These are phyloP conservation scores for Xylariaceae sp. DNA, from an alignment of 2,329 filamentous ascomycete genomes.

Conservation along the genomic window DNA sequence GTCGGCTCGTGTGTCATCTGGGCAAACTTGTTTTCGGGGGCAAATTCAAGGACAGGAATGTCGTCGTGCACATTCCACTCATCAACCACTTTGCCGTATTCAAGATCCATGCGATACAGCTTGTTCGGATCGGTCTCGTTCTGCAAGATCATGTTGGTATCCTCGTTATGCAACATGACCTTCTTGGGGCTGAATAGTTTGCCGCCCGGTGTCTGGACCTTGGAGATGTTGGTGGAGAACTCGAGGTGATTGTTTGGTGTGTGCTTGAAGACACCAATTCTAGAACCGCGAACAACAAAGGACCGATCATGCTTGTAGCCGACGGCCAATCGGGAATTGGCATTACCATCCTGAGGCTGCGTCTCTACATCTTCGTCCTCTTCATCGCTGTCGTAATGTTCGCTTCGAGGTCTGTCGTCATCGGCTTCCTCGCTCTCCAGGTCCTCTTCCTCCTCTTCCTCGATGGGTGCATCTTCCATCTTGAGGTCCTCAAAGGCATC, in stretches of 20 bases:
- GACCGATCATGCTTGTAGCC: constrained; percentile 96
- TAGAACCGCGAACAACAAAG: constrained; percentile 93
- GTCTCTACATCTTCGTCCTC: constrained; percentile 73
- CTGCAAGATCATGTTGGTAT: constrained; percentile 85
- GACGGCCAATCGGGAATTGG: constrained; percentile 91
- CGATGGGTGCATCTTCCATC: constrained; percentile 72
- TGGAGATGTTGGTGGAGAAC: constrained; percentile 96
- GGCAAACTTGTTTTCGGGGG: constrained; percentile 94
- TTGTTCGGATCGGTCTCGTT: constrained; percentile 81
- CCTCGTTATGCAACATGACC: constrained; percentile 91
- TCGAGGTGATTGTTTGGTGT: constrained; percentile 87
- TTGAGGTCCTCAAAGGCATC: constrained; percentile 93
- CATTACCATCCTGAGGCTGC: constrained; percentile 69
- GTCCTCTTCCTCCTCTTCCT: constrained; percentile 48
- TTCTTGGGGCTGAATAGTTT: constrained; percentile 91
- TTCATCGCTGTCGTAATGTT: constrained; percentile 65
- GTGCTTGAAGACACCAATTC: constrained; percentile 99
- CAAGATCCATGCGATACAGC: constrained; percentile 94
- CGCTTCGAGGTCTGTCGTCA: constrained; percentile 63
- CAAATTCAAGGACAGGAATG: constrained; percentile 87
- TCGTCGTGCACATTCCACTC: constrained; percentile 99
- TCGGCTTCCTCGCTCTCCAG: constrained; percentile 55
- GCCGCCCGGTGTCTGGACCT: constrained; percentile 83
- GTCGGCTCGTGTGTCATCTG: constrained; percentile 96
- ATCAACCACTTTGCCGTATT: constrained; percentile 96